Conservation (phyloP, 2,329 filamentous ascomycete genomes). For the Paraphoma chrysanthemicola region DNA sequence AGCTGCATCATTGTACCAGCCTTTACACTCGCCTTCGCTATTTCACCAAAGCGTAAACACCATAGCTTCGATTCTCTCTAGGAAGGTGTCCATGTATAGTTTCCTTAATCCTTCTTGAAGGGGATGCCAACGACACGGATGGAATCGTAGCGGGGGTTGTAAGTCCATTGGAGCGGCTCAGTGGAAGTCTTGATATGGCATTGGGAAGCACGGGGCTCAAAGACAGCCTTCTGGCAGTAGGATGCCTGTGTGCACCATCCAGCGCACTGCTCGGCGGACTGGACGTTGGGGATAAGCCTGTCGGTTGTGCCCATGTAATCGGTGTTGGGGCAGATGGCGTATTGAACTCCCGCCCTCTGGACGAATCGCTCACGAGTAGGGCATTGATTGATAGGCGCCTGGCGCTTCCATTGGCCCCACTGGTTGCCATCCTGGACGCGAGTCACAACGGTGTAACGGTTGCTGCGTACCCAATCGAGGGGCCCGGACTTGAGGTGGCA, state of each 20-base stretch:
- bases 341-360: background rate
- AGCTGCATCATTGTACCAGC: too few species aligned
- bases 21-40: too few species aligned
- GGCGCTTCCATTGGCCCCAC: background rate
- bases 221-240: background rate
- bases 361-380: background rate
- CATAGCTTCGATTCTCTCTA: too few species aligned
- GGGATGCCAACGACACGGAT: background rate
- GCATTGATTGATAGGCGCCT: background rate
- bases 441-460: background rate
- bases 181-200: background rate
- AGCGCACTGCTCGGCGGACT: background rate
- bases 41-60: too few species aligned
- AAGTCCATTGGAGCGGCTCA: background rate
- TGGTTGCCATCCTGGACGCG: background rate
- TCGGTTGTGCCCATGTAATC: background rate
- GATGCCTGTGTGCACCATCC: background rate
- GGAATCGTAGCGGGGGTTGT: background rate
- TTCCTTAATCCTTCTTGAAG: too few species aligned
- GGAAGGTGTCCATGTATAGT: too few species aligned
- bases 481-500: background rate
- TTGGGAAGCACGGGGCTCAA: background rate
- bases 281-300: background rate
- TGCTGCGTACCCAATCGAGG: background rate
- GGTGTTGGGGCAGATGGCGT: background rate